phyloP scores from a whole-genome alignment of 768 basidiomycete genomes.

The Agaricus sinodeliciosus region DNA sequence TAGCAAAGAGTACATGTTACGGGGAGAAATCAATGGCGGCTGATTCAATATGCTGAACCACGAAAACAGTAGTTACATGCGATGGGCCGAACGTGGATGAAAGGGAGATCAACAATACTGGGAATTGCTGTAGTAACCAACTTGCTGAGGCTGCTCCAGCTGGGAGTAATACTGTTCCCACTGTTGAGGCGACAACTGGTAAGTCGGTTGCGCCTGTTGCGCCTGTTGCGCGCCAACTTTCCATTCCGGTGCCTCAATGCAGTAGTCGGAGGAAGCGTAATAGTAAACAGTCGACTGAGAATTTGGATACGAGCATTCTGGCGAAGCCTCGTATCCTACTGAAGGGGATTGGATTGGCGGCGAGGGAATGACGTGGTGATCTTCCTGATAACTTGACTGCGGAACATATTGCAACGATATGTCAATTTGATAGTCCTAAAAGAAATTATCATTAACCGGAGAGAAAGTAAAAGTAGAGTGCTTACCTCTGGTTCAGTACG shows the following conservation, averaged over 20 bases:
- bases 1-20: background rate
- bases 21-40: background rate
- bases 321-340: background rate
- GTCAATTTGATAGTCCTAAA: too few species aligned
- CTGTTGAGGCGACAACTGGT: background rate
- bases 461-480: too few species aligned
- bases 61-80: background rate
- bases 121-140: conserved; percentile 2
- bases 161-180: conserved; percentile 7
- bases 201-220: background rate
- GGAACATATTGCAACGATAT: background rate
- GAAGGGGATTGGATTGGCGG: background rate
- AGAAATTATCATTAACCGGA: too few species aligned
- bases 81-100: background rate
- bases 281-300: background rate
- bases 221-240: background rate
- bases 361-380: background rate
- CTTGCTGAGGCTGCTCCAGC: conserved; percentile 4
- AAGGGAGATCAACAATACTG: conserved; percentile 4
- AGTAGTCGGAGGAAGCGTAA: conserved; percentile 1
- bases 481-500: too few species aligned
- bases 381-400: background rate
- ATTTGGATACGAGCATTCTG: background rate
- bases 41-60: background rate
- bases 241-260: background rate